Base-by-base conservation (phyloP, 495 filamentous ascomycete species). In the Penicillium cosmopolitanum region DNA sequence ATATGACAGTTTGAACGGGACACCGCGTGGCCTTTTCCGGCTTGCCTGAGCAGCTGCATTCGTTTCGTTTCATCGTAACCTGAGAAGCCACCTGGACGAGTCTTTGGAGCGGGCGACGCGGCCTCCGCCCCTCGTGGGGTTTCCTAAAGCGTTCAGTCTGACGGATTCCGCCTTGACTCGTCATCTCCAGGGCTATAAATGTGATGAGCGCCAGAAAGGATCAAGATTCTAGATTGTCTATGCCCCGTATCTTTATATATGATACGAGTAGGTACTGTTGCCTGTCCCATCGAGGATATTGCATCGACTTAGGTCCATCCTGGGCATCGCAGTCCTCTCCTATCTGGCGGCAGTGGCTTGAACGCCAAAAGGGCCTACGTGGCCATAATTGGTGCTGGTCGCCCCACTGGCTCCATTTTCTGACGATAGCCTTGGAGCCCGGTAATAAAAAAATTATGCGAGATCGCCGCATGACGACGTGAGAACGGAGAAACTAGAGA, bases 11-110 rank as follows among this genome's bases (percentile, higher is more conserved):
- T 31, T 31, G 28, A 31, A n/a, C 36, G 15, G 36, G n/a, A 18
- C 42, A 44, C 46, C 46, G 46, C 46, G 46, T 48, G 46, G 46
- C 46, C 46, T 44, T 44, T 16, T 44, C 13, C 8, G n/a, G n/a
- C 8, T 16, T n/a, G 16, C 16, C 15, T 16, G 15, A 44, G n/a
- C 7, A 18, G 8, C 15, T 12, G 36, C 11, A 13, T 40, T n/a
- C 36, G 15, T 15, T n/a, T 12, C 42, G 42, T 44, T 44, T 44
- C 42, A 44, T 16, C 42, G 42, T 43, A 15, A 43, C 12, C 16
- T 19, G 2, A 48, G 7, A 19, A 11, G 46, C 28, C 28, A 31
- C 5, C 28, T 31, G 28, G 28, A 31, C 28, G 8, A 31, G 28
- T 31, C 28, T 31, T 31, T 31, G 28, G 28, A 31, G 28, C 5